A percentile compares a stretch with the other conserved stretches of the same genome.
Conservation (phyloP, 78 protist genomes). For the Thecamonas trahens region DNA sequence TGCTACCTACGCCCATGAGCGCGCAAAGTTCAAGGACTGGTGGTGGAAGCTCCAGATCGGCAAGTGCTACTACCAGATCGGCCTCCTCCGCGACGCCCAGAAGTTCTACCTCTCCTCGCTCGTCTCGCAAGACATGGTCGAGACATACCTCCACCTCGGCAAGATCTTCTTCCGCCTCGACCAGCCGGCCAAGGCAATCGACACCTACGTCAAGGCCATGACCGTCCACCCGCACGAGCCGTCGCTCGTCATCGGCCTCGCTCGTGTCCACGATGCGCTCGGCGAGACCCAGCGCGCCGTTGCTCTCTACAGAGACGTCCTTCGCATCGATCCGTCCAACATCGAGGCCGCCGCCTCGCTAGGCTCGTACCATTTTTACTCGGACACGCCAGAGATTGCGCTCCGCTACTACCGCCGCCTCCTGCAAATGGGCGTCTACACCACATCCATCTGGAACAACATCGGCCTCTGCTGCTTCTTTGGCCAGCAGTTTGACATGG, state of each 20-base stretch:
- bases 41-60: slow-evolving; percentile 78
- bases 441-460: slow-evolving; percentile 67
- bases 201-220: slow-evolving; percentile 4
- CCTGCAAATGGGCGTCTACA: slow-evolving; percentile 53
- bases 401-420: slow-evolving; percentile 55
- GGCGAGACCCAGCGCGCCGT: slow-evolving; percentile 10
- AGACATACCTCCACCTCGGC: slow-evolving; percentile 43
- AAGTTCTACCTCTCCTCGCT: slow-evolving; percentile 41
- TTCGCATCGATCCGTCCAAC: slow-evolving; percentile 31
- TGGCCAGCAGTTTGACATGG: slow-evolving; percentile 62
- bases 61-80: slow-evolving; percentile 56
- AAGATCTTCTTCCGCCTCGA: slow-evolving; percentile 49
- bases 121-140: slow-evolving; percentile 25
- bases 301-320: slow-evolving; percentile 15
- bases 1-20: slow-evolving; percentile 24
- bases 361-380: slow-evolving; percentile 59
- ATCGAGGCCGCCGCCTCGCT: slow-evolving; percentile 72
- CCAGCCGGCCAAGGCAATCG: slow-evolving; percentile 63
- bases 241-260: slow-evolving; percentile 22
- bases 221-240: slow-evolving; percentile 39
- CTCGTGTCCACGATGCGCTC: slow-evolving; percentile 56
- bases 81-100: slow-evolving; percentile 67
- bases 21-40: slow-evolving; percentile 52
- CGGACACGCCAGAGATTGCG: slow-evolving; percentile 64
- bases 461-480: slow-evolving; percentile 75